Evolutionary conservation across 2,329 filamentous ascomycete genomes (phyloP).

Genomic region (Cladorrhinum sp.): DNA sequence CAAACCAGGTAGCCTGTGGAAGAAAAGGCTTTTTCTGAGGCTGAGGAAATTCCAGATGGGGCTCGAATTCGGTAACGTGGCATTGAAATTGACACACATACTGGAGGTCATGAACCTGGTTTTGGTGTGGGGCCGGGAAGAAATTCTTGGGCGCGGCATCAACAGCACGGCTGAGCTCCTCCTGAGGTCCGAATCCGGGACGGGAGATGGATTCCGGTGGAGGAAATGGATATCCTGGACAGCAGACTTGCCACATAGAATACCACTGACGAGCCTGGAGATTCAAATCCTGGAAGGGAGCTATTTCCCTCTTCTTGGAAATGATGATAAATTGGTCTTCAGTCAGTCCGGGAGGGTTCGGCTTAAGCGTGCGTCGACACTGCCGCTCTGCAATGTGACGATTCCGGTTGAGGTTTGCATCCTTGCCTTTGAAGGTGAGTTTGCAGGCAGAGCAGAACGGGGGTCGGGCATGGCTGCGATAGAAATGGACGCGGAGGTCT

Average conservation of each 20-base stretch:
- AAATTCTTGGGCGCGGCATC: too few species aligned
- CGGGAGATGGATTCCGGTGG: not conserved
- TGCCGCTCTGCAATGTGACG: not conserved
- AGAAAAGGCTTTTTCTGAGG: too few species aligned
- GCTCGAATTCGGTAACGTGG: too few species aligned
- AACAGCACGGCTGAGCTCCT: too few species aligned
- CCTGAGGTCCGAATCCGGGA: too few species aligned
- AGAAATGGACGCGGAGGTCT: slow-evolving; percentile 1
- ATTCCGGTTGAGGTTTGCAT: not conserved
- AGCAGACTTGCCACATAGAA: not conserved
- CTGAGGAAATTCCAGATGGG: too few species aligned
- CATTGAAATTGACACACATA: too few species aligned
- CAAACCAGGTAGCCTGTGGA: too few species aligned
- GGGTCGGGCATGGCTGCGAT: not conserved
- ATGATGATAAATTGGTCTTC: not conserved
- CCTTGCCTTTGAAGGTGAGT: not conserved
- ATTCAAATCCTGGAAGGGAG: not conserved
- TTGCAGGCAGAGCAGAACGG: not conserved
- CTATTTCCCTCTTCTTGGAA: not conserved
- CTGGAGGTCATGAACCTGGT: too few species aligned
- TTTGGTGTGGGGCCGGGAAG: too few species aligned
- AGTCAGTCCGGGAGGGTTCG: not conserved
- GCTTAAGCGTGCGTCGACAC: not conserved
- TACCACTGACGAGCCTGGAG: not conserved
- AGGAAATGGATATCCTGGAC: not conserved